Conservation (phyloP, 768 basidiomycete genomes). For the Mycena vitilis region DNA sequence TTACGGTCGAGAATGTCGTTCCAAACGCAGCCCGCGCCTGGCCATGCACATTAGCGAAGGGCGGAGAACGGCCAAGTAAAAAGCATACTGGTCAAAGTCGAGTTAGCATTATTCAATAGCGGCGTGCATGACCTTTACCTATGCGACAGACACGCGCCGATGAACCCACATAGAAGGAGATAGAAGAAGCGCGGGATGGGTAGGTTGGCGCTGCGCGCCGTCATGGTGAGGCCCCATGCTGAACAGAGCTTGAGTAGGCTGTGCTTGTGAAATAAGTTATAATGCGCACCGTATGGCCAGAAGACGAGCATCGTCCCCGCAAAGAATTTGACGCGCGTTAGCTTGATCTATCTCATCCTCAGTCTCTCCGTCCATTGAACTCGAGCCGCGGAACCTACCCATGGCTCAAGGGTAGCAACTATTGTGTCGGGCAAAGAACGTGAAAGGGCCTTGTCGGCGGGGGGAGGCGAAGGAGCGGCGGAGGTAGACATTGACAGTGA, state of each 20-base stretch:
- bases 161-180: constrained; percentile 29
- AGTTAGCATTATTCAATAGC: background rate
- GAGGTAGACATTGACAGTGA: constrained; percentile 7
- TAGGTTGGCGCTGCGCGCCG: constrained; percentile 32
- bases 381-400: constrained; percentile 14
- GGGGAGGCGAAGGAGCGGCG: background rate
- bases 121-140: constrained; percentile 26
- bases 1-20: constrained; percentile 47
- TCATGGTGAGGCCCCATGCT: constrained; percentile 41
- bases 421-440: constrained; percentile 22
- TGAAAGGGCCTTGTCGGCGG: constrained; percentile 15
- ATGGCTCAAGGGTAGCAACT: constrained; percentile 39
- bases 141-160: constrained; percentile 40
- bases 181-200: constrained; percentile 27
- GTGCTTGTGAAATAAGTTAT: background rate
- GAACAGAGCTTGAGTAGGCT: background rate
- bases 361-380: background rate
- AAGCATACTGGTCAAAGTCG: constrained; percentile 2
- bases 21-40: constrained; percentile 39
- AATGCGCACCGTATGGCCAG: constrained; percentile 38
- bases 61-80: background rate
- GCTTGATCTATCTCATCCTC: constrained; percentile 26
- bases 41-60: background rate
- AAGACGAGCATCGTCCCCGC: constrained; percentile 40
- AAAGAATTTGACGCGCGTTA: constrained; percentile 36